phyloP scores from a whole-genome alignment of 1,139 yeast genomes.

The Scheffersomyces lignicola region DNA sequence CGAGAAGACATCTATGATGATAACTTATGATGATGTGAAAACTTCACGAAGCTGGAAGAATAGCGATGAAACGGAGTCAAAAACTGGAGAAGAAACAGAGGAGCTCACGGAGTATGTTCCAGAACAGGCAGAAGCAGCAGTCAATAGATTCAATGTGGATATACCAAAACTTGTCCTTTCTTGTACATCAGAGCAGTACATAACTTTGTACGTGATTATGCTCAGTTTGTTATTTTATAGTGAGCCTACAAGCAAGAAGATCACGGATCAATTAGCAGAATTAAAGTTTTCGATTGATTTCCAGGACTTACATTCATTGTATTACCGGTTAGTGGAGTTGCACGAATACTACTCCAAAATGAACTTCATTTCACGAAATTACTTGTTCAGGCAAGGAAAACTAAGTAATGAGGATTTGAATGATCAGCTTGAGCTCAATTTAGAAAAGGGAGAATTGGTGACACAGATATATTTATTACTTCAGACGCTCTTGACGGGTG shows the following conservation, averaged over 20 bases:
- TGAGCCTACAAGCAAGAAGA: constrained; percentile 42
- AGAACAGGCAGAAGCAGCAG: constrained; percentile 10
- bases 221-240: constrained; percentile 37
- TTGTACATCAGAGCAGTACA: constrained; percentile 46
- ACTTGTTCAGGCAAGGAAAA: constrained; percentile 34
- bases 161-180: constrained; percentile 41
- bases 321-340: constrained; percentile 25
- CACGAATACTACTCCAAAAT: constrained; percentile 28
- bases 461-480: constrained; percentile 40
- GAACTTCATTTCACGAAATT: constrained; percentile 29
- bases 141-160: constrained; percentile 32
- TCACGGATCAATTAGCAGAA: constrained; percentile 38
- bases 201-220: constrained; percentile 37
- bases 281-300: constrained; percentile 45
- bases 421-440: constrained; percentile 29
- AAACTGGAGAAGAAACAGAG: constrained; percentile 6
- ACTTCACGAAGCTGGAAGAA: constrained; percentile 22
- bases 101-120: constrained; percentile 6
- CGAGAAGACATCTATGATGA: constrained; percentile 39
- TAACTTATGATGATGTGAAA: constrained; percentile 32
- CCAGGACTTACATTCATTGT: constrained; percentile 35
- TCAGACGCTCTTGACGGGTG: constrained; percentile 43
- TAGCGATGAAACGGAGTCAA: constrained; percentile 7
- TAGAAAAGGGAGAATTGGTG: constrained; percentile 27
- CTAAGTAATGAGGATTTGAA: constrained; percentile 39